These are phyloP conservation scores for Yamadazyma pseudoaaseri DNA, from an alignment of 1,139 yeast genomes.

Conservation along the genomic window DNA sequence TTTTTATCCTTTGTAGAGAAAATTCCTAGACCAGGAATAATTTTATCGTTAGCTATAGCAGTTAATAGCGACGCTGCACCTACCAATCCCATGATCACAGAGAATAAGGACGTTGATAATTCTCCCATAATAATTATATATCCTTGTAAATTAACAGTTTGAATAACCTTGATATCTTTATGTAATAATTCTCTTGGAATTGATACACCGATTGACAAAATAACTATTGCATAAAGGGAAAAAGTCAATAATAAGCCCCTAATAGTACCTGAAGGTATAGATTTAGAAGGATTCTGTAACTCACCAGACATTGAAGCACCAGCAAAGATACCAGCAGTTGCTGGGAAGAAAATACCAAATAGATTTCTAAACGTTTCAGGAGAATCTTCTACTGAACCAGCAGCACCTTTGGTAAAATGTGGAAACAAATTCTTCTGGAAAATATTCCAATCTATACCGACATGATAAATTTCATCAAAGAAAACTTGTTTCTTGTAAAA, in stretches of 20 bases:
- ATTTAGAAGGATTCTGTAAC: constrained; percentile 73
- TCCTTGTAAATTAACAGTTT: constrained; percentile 73
- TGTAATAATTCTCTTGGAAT: constrained; percentile 77
- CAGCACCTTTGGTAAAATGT: constrained; percentile 83
- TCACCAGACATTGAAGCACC: constrained; percentile 99
- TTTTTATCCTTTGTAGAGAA: constrained; percentile 49
- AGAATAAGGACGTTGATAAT: constrained; percentile 82
- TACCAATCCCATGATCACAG: constrained; percentile 90
- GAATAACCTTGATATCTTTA: constrained; percentile 78
- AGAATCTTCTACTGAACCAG: constrained; percentile 70
- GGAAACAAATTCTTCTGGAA: constrained; percentile 69
- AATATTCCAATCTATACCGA: constrained; percentile 73
- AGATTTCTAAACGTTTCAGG: constrained; percentile 76
- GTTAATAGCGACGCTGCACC: constrained; percentile 90
- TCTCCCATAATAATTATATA: constrained; percentile 81
- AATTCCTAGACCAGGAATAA: constrained; percentile 69
- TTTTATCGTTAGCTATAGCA: constrained; percentile 85
- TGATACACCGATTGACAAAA: constrained; percentile 72
- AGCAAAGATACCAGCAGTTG: constrained; percentile 96
- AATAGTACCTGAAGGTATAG: constrained; percentile 88
- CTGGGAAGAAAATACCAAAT: constrained; percentile 95
- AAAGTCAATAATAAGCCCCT: constrained; percentile 79
- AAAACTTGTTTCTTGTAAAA: constrained; percentile 56
- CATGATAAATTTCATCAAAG: constrained; percentile 52
- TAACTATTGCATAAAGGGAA: constrained; percentile 68